Evolutionary conservation across 345 rosid species (phyloP).

Genomic region (Atalantia buxifolia): DNA sequence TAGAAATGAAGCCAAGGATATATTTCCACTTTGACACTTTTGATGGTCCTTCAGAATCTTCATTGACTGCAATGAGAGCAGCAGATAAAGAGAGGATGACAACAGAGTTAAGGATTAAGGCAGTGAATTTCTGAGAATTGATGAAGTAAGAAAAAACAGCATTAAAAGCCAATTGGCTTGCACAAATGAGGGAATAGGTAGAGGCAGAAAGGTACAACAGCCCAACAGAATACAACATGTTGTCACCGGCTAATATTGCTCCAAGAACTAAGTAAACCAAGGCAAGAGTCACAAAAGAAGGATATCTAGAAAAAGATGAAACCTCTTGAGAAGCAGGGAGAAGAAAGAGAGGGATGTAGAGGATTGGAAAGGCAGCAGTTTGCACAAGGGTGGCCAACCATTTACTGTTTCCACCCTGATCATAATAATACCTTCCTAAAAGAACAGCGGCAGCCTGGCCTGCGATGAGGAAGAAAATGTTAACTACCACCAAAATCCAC

Average conservation of each 20-base stretch:
- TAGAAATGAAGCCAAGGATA: slow-evolving; percentile 50
- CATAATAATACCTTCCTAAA: slow-evolving; percentile 65
- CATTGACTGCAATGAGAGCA: slow-evolving; percentile 58
- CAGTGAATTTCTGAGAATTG: slow-evolving; percentile 73
- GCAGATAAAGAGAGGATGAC: slow-evolving; percentile 70
- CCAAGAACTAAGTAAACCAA: slow-evolving; percentile 60
- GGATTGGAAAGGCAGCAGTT: slow-evolving; percentile 66
- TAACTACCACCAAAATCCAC: slow-evolving; percentile 50
- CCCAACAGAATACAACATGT: slow-evolving; percentile 65
- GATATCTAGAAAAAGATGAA: slow-evolving; percentile 32
- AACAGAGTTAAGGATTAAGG: slow-evolving; percentile 53
- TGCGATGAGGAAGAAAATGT: slow-evolving; percentile 43
- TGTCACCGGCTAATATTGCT: slow-evolving; percentile 54
- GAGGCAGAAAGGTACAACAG: slow-evolving; percentile 76
- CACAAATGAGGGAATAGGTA: slow-evolving; percentile 75
- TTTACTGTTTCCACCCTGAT: slow-evolving; percentile 61
- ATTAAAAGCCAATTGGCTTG: slow-evolving; percentile 74
- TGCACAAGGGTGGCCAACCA: slow-evolving; percentile 72
- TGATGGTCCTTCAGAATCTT: slow-evolving; percentile 48
- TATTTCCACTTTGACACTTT: slow-evolving; percentile 57
- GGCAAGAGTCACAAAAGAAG: slow-evolving; percentile 30
- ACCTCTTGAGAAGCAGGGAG: slow-evolving; percentile 37
- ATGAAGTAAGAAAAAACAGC: slow-evolving; percentile 70
- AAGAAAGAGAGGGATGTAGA: slow-evolving; percentile 47
- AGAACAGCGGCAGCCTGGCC: slow-evolving; percentile 72